These are phyloP conservation scores for Agaricus bisporus DNA, from an alignment of 768 basidiomycete species.

Conservation along the genomic window DNA sequence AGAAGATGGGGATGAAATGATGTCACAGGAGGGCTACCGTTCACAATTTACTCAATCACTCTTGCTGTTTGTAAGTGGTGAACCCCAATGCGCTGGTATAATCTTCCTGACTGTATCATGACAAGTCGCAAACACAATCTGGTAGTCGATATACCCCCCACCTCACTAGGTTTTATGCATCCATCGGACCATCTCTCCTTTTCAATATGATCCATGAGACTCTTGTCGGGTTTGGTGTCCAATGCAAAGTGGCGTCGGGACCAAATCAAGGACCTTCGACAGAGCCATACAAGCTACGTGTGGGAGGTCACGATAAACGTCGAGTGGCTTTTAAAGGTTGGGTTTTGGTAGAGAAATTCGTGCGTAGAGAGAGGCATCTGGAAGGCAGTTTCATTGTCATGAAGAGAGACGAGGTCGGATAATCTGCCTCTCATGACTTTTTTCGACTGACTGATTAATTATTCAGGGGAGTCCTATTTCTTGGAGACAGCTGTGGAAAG, in stretches of 20 bases:
- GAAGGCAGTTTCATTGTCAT: constrained; percentile 66
- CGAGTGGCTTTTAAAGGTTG: constrained; percentile 67
- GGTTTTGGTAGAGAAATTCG: constrained; percentile 64
- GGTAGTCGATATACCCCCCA: constrained; percentile 69
- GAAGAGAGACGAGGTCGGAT: constrained; percentile 56
- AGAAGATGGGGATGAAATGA: constrained; percentile 53
- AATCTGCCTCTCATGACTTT: constrained; percentile 41
- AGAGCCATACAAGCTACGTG: constrained; percentile 34
- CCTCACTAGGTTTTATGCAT: constrained; percentile 77
- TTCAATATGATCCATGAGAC: constrained; percentile 48
- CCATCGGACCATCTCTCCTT: constrained; percentile 46
- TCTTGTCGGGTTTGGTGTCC: constrained; percentile 41
- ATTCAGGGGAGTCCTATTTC: constrained; percentile 15
- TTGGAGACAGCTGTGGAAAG: constrained; percentile 15
- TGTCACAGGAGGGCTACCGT: constrained; percentile 47
- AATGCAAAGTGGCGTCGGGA: constrained; percentile 31
- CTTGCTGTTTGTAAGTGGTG: constrained; percentile 69
- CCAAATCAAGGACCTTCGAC: not conserved
- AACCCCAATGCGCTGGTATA: not conserved
- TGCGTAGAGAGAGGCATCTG: constrained; percentile 26
- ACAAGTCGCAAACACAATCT: constrained; percentile 75
- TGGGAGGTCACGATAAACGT: constrained; percentile 67
- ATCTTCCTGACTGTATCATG: not conserved
- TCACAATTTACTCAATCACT: constrained; percentile 80
- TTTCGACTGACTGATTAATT: not conserved